Percentiles rank a stretch among this genome's conserved stretches.
These are phyloP conservation scores for Piromyces sp. DNA, from an alignment of 192 early-diverging fungal species.

Conservation along the genomic window DNA sequence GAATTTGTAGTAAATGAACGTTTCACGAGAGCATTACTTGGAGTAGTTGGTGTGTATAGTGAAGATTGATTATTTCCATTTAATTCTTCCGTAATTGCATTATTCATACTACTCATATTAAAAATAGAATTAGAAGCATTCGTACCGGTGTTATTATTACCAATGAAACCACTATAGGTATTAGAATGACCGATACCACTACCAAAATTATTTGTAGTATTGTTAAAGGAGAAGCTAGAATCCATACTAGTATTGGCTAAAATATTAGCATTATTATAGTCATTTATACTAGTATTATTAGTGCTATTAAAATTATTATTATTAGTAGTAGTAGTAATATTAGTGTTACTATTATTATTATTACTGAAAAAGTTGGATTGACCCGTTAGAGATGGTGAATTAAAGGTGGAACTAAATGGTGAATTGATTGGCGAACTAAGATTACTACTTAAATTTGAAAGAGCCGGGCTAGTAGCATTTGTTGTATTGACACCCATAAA, in stretches of 20 bases:
- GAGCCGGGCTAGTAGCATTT: background rate
- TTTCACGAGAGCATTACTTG: background rate
- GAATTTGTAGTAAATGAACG: background rate
- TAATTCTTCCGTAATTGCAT: background rate
- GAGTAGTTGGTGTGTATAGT: background rate
- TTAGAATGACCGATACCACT: background rate
- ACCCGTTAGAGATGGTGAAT: background rate
- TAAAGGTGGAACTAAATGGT: background rate
- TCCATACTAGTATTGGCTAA: background rate
- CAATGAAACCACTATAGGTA: background rate
- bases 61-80: background rate
- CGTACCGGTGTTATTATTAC: background rate
- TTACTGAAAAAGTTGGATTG: background rate
- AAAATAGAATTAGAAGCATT: background rate
- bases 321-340: too few species aligned
- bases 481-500: background rate
- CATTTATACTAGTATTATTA: background rate
- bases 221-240: background rate
- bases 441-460: background rate
- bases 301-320: too few species aligned
- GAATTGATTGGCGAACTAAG: background rate
- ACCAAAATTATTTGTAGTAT: too few species aligned
- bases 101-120: background rate
- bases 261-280: background rate
- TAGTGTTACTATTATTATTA: background rate